Base-by-base conservation (phyloP, 352 stramenopile species). In the Phytophthora podocarpi region DNA sequence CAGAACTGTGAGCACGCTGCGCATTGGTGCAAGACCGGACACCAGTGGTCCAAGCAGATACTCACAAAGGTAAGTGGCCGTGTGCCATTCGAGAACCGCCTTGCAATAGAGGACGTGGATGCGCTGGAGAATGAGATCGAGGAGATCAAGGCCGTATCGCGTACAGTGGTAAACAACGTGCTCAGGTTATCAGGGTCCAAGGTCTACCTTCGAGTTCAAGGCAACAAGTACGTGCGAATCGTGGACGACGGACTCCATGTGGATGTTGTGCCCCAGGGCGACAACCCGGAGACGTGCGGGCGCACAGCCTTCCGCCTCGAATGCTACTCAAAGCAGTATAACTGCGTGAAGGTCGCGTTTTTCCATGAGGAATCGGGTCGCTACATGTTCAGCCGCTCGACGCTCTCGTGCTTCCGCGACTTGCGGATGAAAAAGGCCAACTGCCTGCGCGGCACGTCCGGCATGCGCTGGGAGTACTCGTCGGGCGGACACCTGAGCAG, bases 1-100 rank as follows among this genome's bases (percentile, higher is more conserved):
- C 82, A 91, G 59, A 91, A 91, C 65, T 91, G 82, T 62, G 82
- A 91, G 58, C 82, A 91, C 47, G 79, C 81, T 12, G 82, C 82
- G n/a, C 80, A 91, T 49, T 91, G 82, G 82, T 91, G 82, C 55
- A 91, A 87, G 68, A 91, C 82, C 12, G 82, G 82, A 10, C 68
- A 88, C 51, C 82, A 91, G 50, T 91, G 78, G 76, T 89, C 75
- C 48, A 91, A 91, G 66, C 82, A 91, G 59, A 76, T 67, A 11
- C 68, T 91, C 20, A 88, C 75, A 0, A 56, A 67, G 5, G 76
- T 63, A 2, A 74, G 67, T 16, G 67, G 75, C 15, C 76, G 80
- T 32, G 80, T 91, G 18, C 82, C 82, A 5, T 91, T 91, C 53
- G 80, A 91, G 52, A 80, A 75, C 11, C 72, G 74, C 10, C 53